A percentile compares a stretch with the other conserved stretches of the same genome.
These are phyloP conservation scores for Puccinia polysora DNA, from an alignment of 1,284 basidiomycete species.

Conservation along the genomic window DNA sequence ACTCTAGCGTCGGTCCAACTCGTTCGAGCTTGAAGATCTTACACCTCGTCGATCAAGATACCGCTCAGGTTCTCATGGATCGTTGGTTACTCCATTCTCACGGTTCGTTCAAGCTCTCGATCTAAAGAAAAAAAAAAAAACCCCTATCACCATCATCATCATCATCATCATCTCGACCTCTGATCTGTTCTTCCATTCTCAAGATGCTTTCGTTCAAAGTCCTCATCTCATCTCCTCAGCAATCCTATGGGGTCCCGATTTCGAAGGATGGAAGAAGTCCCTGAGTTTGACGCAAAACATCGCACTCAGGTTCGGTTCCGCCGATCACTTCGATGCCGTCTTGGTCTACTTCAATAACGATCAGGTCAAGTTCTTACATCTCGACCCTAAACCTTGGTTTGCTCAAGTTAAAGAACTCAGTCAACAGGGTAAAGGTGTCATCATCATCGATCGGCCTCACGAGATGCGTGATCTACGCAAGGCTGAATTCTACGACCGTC, in stretches of 20 bases:
- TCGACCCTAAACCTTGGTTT: constrained; percentile 42
- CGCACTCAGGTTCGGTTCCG: constrained; percentile 7
- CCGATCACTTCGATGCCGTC: constrained; percentile 36
- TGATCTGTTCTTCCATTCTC: neutral
- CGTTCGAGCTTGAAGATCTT: constrained; percentile 28
- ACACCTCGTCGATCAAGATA: constrained; percentile 42
- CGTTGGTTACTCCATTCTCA: constrained; percentile 40
- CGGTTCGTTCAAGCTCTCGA: neutral
- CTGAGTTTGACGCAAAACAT: constrained; percentile 27
- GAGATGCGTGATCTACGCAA: constrained; percentile 41
- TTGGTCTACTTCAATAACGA: constrained; percentile 43
- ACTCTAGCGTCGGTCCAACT: neutral
- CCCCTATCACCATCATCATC: no score
- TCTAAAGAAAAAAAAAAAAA: neutral
- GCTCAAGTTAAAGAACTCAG: constrained; percentile 34
- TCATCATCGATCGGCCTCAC: constrained; percentile 41
- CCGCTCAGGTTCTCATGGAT: constrained; percentile 40
- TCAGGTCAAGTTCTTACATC: constrained; percentile 37
- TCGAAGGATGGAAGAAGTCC: constrained; percentile 9
- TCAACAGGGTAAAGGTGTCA: constrained; percentile 25
- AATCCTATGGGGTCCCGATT: constrained; percentile 38
- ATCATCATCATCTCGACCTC: neutral
- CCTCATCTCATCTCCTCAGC: constrained; percentile 27
- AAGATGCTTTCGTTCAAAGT: constrained; percentile 30
- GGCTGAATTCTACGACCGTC: constrained; percentile 39